Evolutionary conservation across 192 early-diverging fungal species (phyloP), one percentile per base, ranked within the genome.

Genomic region (Coemansia brasiliensis): DNA sequence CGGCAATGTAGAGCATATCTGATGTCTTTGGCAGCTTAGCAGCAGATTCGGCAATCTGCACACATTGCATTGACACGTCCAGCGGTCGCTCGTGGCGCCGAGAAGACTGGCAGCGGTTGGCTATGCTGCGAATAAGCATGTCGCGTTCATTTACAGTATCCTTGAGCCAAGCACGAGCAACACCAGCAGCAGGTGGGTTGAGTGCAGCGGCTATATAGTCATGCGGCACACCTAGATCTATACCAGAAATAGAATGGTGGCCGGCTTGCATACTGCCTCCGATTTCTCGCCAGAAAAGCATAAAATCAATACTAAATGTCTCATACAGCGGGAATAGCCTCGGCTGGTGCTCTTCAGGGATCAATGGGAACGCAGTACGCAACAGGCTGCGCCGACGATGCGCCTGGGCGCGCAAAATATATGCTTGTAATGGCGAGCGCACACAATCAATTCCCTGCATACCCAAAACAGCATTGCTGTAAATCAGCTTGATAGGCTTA

Each of bases 211-310:
- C 82, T 59, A 89, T 80, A 8, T 84, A 87, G 55, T 88, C 86
- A 52, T 85, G 83, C 17, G 85, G 92, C 20, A 94, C 84, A 4
- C 88, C 87, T 4, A 95, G 67, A 59, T 96, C 95, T 43, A 95
- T 93, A 15, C 94, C 94, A 18, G 91, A 88, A 51, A 96, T 92
- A 41, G 90, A 93, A 54, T 95, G 94, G 63, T 98, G 93, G 1
- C 95, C 94, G 15, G 61, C 52, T 16, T 63, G 65, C 10, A 17
- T 39, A 7, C 39, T 12, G 3, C 59, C 70, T 40, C 62, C 76
- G 3, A 48, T 20, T 29, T 69, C 63, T 10, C 53, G 67, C 93
- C 93, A 98, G 57, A 92, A 89, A 7, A 98, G 59, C 10, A 86
- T 79, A 55, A 98, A 83, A 58, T 98, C 95, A 13, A 95, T 83